Base-by-base conservation (phyloP, 164 flowering plant species). In the Stephania japonica region DNA sequence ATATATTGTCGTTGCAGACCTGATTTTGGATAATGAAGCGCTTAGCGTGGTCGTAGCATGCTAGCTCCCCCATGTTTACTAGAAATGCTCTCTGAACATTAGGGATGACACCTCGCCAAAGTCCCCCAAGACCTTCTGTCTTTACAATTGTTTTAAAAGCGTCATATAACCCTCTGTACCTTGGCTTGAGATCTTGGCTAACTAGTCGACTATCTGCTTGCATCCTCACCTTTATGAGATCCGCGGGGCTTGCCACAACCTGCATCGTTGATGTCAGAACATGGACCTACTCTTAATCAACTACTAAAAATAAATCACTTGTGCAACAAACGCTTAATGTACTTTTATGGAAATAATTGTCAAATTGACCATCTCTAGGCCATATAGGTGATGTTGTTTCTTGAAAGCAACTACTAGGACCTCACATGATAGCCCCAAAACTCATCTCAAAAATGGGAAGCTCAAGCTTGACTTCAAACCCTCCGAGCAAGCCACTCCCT, bases 221-320 rank as follows among this genome's bases (percentile, higher is more conserved):
- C 94, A 94, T 89, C 81, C 98, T 88, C 80, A 91, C 97, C 81
- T 94, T 94, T 14, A 89, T 86, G 47, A 91, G 91, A 88, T 94
- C 97, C 69, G 97, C 97, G 8, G 97, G 97, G 83, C 97, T 94
- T 7, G 97, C 94, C 80, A 90, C 87, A 47, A 93, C 82, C 98
- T 93, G 87, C 76, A 66, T 38, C 16, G 14, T 44, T 44, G 7
- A 6, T 0, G 14, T 44, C 50, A 13, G 50, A 4, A 44, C 47
- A 43, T n/a, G 38, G 38, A 32, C 2, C 38, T 32, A 32, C 2
- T 32, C 4, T 32, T 32, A 32, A 32, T 32, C 38, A 32, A 32
- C 38, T 32, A 2, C 4, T 32, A 32, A 32, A 32, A 32, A 2
- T 32, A 2, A 32, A 32, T 32, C 38, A 32, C 38, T 32, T 4